These are phyloP conservation scores for Candida glucosophila DNA, from an alignment of 1,139 yeast genomes.

Conservation along the genomic window DNA sequence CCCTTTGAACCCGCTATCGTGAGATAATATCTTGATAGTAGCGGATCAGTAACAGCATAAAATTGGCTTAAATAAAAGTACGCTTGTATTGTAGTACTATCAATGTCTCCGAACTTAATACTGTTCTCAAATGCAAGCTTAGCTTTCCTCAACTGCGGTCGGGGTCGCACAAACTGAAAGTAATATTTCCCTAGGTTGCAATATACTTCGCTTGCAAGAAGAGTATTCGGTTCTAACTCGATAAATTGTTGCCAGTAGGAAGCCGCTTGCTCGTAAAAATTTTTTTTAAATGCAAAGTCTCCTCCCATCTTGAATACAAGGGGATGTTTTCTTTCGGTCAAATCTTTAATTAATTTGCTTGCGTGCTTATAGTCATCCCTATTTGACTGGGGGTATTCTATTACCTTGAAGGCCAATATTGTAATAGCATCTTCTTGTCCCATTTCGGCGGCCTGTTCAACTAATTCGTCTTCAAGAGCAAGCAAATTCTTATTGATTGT, in stretches of 20 bases:
- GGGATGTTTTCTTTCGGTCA: conserved; percentile 60
- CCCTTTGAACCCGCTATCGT: conserved; percentile 75
- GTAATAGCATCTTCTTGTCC: conserved; percentile 80
- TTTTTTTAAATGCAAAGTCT: conserved; percentile 50
- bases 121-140: conserved; percentile 54
- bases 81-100: conserved; percentile 49
- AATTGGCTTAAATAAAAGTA: conserved; percentile 76
- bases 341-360: conserved; percentile 46
- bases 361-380: conserved; percentile 58
- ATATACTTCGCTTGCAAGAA: conserved; percentile 65
- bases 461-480: conserved; percentile 56
- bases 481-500: conserved; percentile 47
- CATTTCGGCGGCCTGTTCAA: conserved; percentile 75
- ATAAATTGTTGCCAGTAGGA: conserved; percentile 55
- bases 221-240: conserved; percentile 43
- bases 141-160: conserved; percentile 44
- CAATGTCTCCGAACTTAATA: conserved; percentile 49
- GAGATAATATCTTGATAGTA: conserved; percentile 55
- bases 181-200: conserved; percentile 60
- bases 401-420: conserved; percentile 55
- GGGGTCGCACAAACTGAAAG: conserved; percentile 32
- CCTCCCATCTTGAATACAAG: conserved; percentile 66
- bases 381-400: conserved; percentile 24
- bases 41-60: conserved; percentile 46
- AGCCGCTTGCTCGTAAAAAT: conserved; percentile 42